Percentiles rank a stretch among this genome's conserved stretches.
Evolutionary conservation across 371 early-diverging fungal genomes (phyloP).

Genomic region (Apophysomyces elegans): DNA sequence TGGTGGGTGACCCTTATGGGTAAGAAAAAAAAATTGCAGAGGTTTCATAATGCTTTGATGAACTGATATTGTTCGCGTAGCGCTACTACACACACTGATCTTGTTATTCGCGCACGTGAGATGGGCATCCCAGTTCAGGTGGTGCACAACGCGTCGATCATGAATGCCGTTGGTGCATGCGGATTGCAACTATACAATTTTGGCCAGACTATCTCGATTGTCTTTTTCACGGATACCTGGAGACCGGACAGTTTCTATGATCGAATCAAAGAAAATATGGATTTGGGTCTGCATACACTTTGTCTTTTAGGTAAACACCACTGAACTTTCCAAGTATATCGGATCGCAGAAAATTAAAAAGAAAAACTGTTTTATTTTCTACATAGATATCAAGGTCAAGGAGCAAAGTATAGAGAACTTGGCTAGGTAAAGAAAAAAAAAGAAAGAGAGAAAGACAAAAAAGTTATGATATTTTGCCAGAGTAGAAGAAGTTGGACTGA

Average conservation of each 20-base stretch:
- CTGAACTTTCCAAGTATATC: background rate
- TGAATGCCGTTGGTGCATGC: slow-evolving; percentile 98
- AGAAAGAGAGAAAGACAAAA: too few relatives aligned
- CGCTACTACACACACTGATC: slow-evolving; percentile 99
- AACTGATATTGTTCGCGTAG: slow-evolving; percentile 41
- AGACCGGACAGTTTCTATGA: slow-evolving; percentile 97
- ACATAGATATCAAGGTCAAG: slow-evolving; percentile 97
- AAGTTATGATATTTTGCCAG: too few relatives aligned
- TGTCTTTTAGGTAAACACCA: slow-evolving; percentile 78
- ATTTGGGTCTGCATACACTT: slow-evolving; percentile 93
- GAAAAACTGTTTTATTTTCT: slow-evolving; percentile 2
- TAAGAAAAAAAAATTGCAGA: slow-evolving; percentile 29
- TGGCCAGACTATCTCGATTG: slow-evolving; percentile 99
- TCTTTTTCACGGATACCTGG: slow-evolving; percentile 97
- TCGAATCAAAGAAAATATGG: slow-evolving; percentile 88
- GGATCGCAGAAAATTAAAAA: background rate
- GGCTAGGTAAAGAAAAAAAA: slow-evolving; percentile 63
- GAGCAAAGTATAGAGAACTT: slow-evolving; percentile 96
- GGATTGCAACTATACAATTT: slow-evolving; percentile 99
- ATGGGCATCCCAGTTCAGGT: slow-evolving; percentile 81
- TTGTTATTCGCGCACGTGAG: slow-evolving; percentile 95
- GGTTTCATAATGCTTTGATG: background rate
- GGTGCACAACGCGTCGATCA: slow-evolving; percentile 99
- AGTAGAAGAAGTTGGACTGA: background rate
- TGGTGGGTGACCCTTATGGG: slow-evolving; percentile 99